A percentile compares a stretch with the other conserved stretches of the same genome.
phyloP scores from a whole-genome alignment of 306 rosid genomes.

The Prunus mume region DNA sequence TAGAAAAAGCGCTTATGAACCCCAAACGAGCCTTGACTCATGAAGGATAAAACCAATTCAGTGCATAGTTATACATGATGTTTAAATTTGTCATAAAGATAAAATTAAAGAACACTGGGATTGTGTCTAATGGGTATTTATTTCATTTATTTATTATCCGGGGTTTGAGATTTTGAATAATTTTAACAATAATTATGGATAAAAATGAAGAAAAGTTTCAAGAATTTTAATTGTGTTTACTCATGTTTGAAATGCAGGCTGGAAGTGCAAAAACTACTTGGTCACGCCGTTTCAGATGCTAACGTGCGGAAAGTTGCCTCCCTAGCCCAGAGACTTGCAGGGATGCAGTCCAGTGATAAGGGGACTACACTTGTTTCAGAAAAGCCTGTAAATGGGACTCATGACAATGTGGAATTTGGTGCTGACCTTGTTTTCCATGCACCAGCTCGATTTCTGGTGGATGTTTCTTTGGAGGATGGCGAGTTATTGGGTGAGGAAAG shows the following conservation, averaged over 20 bases:
- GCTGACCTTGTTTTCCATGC: slow-evolving; percentile 73
- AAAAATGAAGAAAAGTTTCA: neutral
- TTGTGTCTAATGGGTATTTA: neutral
- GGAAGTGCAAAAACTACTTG: slow-evolving; percentile 65
- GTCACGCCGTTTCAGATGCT: slow-evolving; percentile 59
- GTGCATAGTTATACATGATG: neutral
- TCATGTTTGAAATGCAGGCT: slow-evolving; percentile 46
- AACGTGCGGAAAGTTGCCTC: slow-evolving; percentile 65
- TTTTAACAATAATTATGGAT: neutral
- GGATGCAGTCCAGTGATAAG: slow-evolving; percentile 57
- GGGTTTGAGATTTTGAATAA: neutral
- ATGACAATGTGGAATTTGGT: slow-evolving; percentile 64
- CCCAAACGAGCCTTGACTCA: neutral
- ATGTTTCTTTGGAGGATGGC: slow-evolving; percentile 62
- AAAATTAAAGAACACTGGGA: neutral
- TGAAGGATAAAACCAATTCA: neutral
- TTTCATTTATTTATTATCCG: neutral
- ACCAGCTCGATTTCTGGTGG: slow-evolving; percentile 82
- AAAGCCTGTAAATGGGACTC: slow-evolving; percentile 30
- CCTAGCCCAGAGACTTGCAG: slow-evolving; percentile 51
- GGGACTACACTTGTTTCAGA: slow-evolving; percentile 27
- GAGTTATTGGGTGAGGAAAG: slow-evolving; percentile 54
- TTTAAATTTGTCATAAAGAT: neutral
- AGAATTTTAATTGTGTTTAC: slow-evolving; percentile 15
- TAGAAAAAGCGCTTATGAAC: too few species aligned